Base-by-base conservation (phyloP, 345 rosid species). In the Pistacia atlantica region DNA sequence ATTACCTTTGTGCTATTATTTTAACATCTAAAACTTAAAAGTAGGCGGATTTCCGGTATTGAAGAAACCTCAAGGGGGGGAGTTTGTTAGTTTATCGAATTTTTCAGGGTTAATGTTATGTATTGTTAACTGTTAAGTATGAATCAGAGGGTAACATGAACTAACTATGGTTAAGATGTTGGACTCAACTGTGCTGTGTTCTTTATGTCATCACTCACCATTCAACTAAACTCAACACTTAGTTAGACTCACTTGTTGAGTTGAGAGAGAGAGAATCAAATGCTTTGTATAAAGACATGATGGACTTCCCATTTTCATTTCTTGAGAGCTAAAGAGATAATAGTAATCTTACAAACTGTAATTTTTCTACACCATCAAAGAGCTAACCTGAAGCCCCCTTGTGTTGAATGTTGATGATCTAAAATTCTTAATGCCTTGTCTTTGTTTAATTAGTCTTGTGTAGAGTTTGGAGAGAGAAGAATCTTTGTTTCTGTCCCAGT, bases 221-320 rank as follows among this genome's bases (percentile, higher is more conserved):
- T 74, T 28, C 75, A 68, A 12, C 8, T 76, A 25, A 71, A 25
- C 77, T 51, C 28, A 10, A 59, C 45, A 33, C 16, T 42, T 14
- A 67, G 45, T 25, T n/a, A 8, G 9, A 22, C 48, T 28, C 33
- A 37, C 22, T 1, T 1, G 10, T 35, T 52, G 45, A 31, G 56
- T 66, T 22, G 65, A 72, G 66, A 20, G 31, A 42, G 18, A 77
- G 35, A 75, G 87, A 77, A 86, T 80, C 89, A 77, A 81, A 51
- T 81, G 78, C 88, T 76, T 77, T 78, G 65, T 38, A 69, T 69
- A 86, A 79, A 83, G 84, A 67, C 59, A 65, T 63, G 71, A 25
- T 25, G 25, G 25, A 25, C 25, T 25, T 25, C 25, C 48, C 79
- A 61, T 73, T 75, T 69, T 51, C 80, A 65, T 71, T 79, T 76